Base-by-base conservation (phyloP, 176 grass and related monocot species). In the Oryza meridionalis region DNA sequence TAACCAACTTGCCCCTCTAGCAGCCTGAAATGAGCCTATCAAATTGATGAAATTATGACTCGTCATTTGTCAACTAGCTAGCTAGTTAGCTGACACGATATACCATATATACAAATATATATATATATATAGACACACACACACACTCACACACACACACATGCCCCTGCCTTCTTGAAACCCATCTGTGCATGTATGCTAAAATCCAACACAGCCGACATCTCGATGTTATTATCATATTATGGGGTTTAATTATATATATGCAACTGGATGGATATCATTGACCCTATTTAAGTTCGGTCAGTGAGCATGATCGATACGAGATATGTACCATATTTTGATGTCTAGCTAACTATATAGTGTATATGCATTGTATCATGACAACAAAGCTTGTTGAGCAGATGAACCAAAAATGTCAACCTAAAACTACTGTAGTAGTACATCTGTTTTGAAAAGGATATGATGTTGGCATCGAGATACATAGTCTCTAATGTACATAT, bases 241-340 rank as follows among this genome's bases (percentile, higher is more conserved):
- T 26, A 19, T 58, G 27, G 15, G n/a, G 43, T 27, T 19, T 10
- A 19, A 31, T 31, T 35, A 37, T 16, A 51, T n/a, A 32, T 9
- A 16, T 29, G 1, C 32, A 70, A 72, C n/a, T 82, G 33, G 67
- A 67, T 51, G 25, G 6, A 33, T 65, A 33, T 65, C 67, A 27
- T 73, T 86, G 74, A 86, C 84, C 38, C 13, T 69, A 67, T 83
- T 86, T 74, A 86, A 68, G 73, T 49, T 82, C 25, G 78, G 72
- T 72, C 73, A 66, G 53, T 55, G 43, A 77, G 66, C 72, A 55
- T 31, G 73, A 72, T 85, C 66, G 6, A 24, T 62, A 74, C 26
- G 58, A 24, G 53, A 58, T 51, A 51, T 22, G 58, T 61, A 26
- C 14, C 22, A 26, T 25, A 14, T 70, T 24, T 40, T 81, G 29